phyloP scores from a whole-genome alignment of 352 stramenopile genomes.

The Globisporangium nagaii region DNA sequence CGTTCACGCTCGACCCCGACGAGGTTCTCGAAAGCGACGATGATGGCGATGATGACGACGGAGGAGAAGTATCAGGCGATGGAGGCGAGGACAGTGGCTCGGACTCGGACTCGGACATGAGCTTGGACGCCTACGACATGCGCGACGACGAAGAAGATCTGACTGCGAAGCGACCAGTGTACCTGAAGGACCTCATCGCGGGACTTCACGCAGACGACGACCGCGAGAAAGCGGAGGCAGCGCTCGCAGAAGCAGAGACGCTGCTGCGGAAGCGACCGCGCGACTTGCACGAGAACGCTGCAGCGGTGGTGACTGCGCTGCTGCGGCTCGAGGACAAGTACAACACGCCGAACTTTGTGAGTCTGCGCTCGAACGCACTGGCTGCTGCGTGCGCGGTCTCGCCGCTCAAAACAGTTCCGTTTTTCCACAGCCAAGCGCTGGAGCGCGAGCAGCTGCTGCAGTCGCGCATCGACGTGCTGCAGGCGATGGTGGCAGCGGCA shows the following conservation, averaged over 20 bases:
- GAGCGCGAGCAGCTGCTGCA: conserved; percentile 74
- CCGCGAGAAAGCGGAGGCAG: conserved; percentile 45
- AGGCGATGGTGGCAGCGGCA: conserved; percentile 46
- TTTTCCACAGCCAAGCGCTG: conserved; percentile 55
- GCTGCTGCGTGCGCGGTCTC: conserved; percentile 41
- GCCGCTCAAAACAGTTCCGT: conserved; percentile 37
- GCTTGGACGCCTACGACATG: conserved; percentile 60
- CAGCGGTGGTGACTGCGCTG: conserved; percentile 44
- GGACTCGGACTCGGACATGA: conserved; percentile 64
- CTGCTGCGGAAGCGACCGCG: conserved; percentile 49
- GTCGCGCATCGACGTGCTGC: conserved; percentile 57
- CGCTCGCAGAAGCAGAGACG: conserved; percentile 44
- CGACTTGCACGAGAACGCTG: conserved; percentile 57
- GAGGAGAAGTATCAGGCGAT: conserved; percentile 14
- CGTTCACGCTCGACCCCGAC: conserved; percentile 48
- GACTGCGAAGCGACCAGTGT: conserved; percentile 44
- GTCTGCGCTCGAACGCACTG: conserved; percentile 39
- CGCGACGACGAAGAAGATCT: conserved; percentile 69
- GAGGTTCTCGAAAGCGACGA: conserved; percentile 55
- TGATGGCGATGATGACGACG: conserved; percentile 14
- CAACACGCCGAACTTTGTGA: conserved; percentile 46
- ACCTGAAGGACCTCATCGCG: conserved; percentile 64
- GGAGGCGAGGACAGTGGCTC: conserved; percentile 15
- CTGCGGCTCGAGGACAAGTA: conserved; percentile 75
- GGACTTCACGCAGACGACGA: conserved; percentile 52